phyloP scores from a whole-genome alignment of 2,329 filamentous ascomycete genomes.

The Phaeosphaeria sp. region DNA sequence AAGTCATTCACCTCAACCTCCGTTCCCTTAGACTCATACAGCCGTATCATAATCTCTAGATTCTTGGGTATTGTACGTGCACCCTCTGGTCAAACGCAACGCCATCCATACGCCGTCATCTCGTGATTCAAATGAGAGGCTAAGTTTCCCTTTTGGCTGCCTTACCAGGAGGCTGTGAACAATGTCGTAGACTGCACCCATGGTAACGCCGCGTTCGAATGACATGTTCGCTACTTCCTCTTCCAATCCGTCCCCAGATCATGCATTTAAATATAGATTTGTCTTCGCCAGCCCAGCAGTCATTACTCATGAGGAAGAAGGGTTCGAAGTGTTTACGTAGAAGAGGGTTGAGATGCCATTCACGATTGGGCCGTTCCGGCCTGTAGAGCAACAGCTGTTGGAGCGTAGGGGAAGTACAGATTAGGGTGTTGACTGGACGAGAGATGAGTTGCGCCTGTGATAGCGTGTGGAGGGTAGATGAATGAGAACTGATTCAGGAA shows the following conservation, averaged over 20 bases:
- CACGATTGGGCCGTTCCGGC: neutral
- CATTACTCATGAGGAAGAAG: neutral
- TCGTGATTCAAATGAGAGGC: neutral
- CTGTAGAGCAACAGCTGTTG: neutral
- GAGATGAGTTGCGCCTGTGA: neutral
- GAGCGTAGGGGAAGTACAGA: neutral
- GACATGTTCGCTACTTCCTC: neutral
- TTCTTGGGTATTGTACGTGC: neutral
- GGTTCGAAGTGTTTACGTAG: neutral
- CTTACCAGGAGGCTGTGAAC: slow-evolving; percentile 5
- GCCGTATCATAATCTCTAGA: neutral
- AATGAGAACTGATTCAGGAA: neutral
- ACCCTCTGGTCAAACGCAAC: neutral
- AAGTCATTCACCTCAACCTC: neutral
- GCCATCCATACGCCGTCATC: neutral
- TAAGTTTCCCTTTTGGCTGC: neutral
- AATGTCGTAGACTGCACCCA: slow-evolving; percentile 20
- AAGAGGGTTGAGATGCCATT: neutral
- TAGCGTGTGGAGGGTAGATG: neutral
- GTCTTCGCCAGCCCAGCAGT: neutral
- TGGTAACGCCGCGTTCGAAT: slow-evolving; percentile 15
- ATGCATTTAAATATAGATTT: slow-evolving; percentile 1
- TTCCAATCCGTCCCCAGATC: neutral
- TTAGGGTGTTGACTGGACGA: neutral
- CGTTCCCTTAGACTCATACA: neutral